Evolutionary conservation across 345 rosid species (phyloP), one percentile per base, ranked within the genome.

Genomic region (Aquilaria malaccensis): DNA sequence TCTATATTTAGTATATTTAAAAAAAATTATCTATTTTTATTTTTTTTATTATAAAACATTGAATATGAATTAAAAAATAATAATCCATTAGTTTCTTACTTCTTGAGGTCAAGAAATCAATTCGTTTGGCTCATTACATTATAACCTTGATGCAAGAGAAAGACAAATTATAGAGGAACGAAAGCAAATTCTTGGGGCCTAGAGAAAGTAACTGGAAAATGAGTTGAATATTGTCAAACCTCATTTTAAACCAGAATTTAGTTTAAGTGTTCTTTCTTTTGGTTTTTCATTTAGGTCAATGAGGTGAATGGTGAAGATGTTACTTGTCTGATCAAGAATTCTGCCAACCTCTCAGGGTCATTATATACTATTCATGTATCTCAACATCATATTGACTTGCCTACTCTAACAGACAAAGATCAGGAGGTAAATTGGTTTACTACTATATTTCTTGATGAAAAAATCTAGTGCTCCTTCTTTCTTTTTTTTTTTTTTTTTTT

Each of bases 281-380:
- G 30, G 56, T 50, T 53, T 64, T 58, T 43, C 46, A 7, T 69
- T 50, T 67, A 86, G 89, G 89, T 86, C 11, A 50, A 78, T 43
- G 85, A 81, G 55, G 67, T 86, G 52, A 68, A 57, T 10, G 85
- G 82, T 46, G 84, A 86, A 59, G 89, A 86, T 63, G 94, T 86
- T 61, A 78, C 81, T 73, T 86, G 89, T 69, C 69, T 75, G 33
- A 64, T 86, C 56, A 86, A 84, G 75, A 86, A 82, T 64, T 81
- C 93, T 52, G 84, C 87, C 53, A 77, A 79, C 59, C 67, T 86
- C 76, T 79, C 77, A 31, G 82, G 77, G 11, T 59, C 78, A 22
- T 65, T 86, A 50, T 86, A 76, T 66, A 84, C 89, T 30, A 58
- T 86, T 66, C 93, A 86, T 68, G 93, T 81, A 65, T 83, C 92